phyloP scores from a whole-genome alignment of 2,329 filamentous ascomycete genomes.

The Elsinoe australis region DNA sequence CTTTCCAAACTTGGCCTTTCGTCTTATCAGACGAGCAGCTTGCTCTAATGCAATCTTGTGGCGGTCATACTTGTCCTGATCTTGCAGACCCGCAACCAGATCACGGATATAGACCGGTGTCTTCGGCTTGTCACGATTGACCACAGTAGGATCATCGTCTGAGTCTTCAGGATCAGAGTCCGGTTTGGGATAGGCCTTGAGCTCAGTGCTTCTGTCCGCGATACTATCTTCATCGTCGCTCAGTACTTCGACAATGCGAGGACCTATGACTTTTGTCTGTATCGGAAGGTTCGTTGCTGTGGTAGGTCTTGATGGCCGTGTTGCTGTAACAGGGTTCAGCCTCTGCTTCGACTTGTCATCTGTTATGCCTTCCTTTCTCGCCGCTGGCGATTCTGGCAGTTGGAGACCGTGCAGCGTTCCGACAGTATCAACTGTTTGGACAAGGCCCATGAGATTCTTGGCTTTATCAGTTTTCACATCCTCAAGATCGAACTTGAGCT shows the following conservation, averaged over 20 bases:
- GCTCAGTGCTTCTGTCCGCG: constrained; percentile 19
- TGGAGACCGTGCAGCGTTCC: constrained; percentile 50
- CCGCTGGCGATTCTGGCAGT: background rate
- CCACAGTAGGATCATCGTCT: constrained; percentile 82
- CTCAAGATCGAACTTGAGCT: constrained; percentile 75
- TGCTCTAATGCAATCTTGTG: constrained; percentile 72
- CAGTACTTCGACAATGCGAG: constrained; percentile 28
- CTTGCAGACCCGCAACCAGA: constrained; percentile 67
- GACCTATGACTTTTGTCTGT: constrained; percentile 28
- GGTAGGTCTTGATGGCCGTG: no score
- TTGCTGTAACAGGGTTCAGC: no score
- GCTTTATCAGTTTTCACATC: constrained; percentile 68
- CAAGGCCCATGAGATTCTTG: constrained; percentile 63
- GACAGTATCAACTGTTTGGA: constrained; percentile 53
- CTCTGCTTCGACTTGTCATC: background rate
- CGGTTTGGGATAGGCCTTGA: constrained; percentile 74
- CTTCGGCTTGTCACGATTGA: constrained; percentile 73
- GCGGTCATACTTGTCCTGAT: constrained; percentile 75
- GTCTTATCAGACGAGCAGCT: constrained; percentile 71
- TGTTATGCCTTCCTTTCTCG: background rate
- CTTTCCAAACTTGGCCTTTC: constrained; percentile 80
- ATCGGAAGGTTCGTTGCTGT: no score
- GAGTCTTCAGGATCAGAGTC: constrained; percentile 85
- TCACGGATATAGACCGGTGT: constrained; percentile 88
- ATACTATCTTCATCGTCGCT: constrained; percentile 51